A percentile compares a stretch with the other conserved stretches of the same genome.
Conservation (phyloP, 768 basidiomycete genomes). For the Lactarius sp. region DNA sequence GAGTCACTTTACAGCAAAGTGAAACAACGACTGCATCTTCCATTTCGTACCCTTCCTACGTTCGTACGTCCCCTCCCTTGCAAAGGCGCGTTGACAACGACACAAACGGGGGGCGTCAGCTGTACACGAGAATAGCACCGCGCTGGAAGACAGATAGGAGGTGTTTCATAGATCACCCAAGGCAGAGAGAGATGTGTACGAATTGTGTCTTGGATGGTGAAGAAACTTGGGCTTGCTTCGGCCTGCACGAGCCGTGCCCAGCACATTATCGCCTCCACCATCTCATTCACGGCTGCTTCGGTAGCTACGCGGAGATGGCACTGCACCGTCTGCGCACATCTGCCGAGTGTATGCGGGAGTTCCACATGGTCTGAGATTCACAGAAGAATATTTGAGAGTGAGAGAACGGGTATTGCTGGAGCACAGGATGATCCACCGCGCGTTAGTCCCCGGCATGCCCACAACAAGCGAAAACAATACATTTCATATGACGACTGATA, state of each 20-base stretch:
- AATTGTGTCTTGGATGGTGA: background rate
- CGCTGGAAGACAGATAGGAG: background rate
- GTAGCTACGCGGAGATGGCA: constrained; percentile 59
- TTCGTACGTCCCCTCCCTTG: background rate
- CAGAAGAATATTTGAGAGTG: background rate
- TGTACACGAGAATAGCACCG: background rate
- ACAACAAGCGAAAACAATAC: too few relatives aligned
- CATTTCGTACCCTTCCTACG: background rate
- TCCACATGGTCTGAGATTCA: background rate
- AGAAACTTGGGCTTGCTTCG: constrained; percentile 30
- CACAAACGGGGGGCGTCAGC: constrained; percentile 3
- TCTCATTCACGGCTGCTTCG: constrained; percentile 50
- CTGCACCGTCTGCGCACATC: constrained; percentile 45
- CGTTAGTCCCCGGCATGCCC: too few relatives aligned
- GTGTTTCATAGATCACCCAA: constrained; percentile 7
- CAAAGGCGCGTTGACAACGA: constrained; percentile 1
- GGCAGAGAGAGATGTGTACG: constrained; percentile 25
- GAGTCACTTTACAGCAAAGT: constrained; percentile 71
- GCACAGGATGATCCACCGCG: too few relatives aligned
- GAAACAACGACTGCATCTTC: constrained; percentile 2
- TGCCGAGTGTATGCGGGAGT: background rate
- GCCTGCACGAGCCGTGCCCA: constrained; percentile 49
- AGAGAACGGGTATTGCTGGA: background rate
- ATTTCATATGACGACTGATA: too few relatives aligned
- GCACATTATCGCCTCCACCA: constrained; percentile 56